phyloP scores from a whole-genome alignment of 2,329 filamentous ascomycete species.

The Colletotrichum tofieldiae region DNA sequence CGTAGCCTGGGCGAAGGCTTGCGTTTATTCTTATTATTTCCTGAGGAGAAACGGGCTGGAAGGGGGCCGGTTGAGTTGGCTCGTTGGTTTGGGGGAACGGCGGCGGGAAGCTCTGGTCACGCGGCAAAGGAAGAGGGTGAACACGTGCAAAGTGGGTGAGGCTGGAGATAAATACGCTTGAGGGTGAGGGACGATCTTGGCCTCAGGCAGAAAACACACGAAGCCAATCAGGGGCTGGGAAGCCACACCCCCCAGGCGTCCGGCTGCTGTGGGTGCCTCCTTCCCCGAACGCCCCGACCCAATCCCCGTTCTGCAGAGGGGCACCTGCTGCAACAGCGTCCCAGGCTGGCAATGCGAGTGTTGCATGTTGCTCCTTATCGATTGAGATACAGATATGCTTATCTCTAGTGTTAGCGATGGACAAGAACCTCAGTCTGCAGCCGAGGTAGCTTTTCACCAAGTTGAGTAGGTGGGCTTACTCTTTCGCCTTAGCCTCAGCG shows the following conservation, averaged over 20 bases:
- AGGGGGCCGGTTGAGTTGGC: conserved; percentile 35
- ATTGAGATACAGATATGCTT: not conserved
- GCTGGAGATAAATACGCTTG: conserved; percentile 54
- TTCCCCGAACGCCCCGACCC: conserved; percentile 41
- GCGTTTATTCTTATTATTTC: conserved; percentile 39
- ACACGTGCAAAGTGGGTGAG: conserved; percentile 59
- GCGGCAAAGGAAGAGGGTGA: conserved; percentile 56
- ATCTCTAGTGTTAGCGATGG: conserved; percentile 3
- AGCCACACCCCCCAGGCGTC: conserved; percentile 32
- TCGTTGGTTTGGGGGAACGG: conserved; percentile 32
- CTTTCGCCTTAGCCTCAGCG: conserved; percentile 10
- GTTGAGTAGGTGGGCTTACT: conserved; percentile 24
- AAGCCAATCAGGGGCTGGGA: conserved; percentile 37
- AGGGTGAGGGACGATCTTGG: conserved; percentile 23
- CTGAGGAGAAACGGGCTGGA: conserved; percentile 4
- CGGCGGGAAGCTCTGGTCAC: conserved; percentile 52
- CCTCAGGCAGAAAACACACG: conserved; percentile 38
- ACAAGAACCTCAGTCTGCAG: conserved; percentile 5
- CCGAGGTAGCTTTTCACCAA: conserved; percentile 32
- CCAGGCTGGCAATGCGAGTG: conserved; percentile 19
- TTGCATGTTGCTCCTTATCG: conserved; percentile 36
- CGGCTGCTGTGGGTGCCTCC: conserved; percentile 30
- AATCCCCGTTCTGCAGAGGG: conserved; percentile 40
- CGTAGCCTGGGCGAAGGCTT: conserved; percentile 22
- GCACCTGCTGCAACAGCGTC: conserved; percentile 35